phyloP scores from a whole-genome alignment of 192 early-diverging fungal genomes.

The Dimargaris cristalligena region DNA sequence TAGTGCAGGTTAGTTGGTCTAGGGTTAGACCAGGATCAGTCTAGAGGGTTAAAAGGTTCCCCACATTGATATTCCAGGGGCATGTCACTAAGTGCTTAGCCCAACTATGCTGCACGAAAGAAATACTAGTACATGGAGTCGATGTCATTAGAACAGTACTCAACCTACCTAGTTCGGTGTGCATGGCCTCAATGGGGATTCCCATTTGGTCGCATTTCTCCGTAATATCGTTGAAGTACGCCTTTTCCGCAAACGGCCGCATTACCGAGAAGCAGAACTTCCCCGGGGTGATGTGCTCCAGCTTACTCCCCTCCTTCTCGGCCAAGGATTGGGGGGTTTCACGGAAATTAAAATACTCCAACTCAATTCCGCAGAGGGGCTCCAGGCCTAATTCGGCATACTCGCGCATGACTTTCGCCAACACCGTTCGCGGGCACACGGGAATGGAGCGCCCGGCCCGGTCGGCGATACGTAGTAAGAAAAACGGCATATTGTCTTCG shows the following conservation, averaged over 20 bases:
- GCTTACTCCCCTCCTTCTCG: slow-evolving; percentile 35
- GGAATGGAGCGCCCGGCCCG: slow-evolving; percentile 37
- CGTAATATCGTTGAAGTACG: slow-evolving; percentile 53
- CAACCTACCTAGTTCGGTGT: slow-evolving; percentile 57
- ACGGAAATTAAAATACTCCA: slow-evolving; percentile 69
- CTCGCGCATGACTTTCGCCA: slow-evolving; percentile 28
- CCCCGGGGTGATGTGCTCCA: slow-evolving; percentile 46
- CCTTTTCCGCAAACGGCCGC: slow-evolving; percentile 44
- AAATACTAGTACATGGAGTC: background rate
- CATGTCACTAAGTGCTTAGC: no score
- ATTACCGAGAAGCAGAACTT: slow-evolving; percentile 69
- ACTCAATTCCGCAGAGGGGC: slow-evolving; percentile 39
- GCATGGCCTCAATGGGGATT: slow-evolving; percentile 53
- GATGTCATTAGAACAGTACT: no score
- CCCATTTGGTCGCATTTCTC: slow-evolving; percentile 39
- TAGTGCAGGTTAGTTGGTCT: background rate
- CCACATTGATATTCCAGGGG: background rate
- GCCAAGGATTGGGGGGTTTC: slow-evolving; percentile 50
- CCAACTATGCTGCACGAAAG: background rate
- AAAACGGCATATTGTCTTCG: slow-evolving; percentile 52
- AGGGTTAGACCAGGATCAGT: no score
- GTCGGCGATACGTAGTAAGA: slow-evolving; percentile 46
- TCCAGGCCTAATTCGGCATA: slow-evolving; percentile 21
- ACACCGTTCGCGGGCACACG: slow-evolving; percentile 42
- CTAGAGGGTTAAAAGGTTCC: background rate